Base-by-base conservation (phyloP, 169 alveolate genomes). In the Plasmodium malariae region DNA sequence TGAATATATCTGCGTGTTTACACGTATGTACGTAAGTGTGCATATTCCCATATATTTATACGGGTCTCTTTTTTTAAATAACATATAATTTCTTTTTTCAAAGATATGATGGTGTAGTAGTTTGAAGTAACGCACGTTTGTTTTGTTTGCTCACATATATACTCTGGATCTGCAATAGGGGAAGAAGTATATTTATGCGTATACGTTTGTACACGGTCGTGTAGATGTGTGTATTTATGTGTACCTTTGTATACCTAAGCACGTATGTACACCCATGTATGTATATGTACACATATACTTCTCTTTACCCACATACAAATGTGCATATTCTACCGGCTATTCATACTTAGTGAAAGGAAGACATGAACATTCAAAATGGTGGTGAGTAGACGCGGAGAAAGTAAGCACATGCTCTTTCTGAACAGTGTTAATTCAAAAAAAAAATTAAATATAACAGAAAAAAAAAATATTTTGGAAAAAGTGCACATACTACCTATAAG, bases 401-500 rank as follows among this genome's bases (percentile, higher is more conserved):
- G 76, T 55, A 78, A 62, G 28, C 65, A 78, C 26, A 62, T 78
- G 68, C 67, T 62, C 19, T 78, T 62, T 57, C 32, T 62, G 2
- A 62, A 17, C 37, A 48, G 30, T 24, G 21, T 63, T 12, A 78
- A 78, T 78, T 32, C 76, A 17, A 62, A 63, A 37, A 63, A 19
- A 78, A 78, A 78, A 63, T 65, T 62, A 49, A 49, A 43, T 63
- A 62, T 60, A 14, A 49, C 45, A 49, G 85, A 71, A 65, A 63
- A 78, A 78, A 62, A 62, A 26, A n/a, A 40, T 14, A 36, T 62
- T 40, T 57, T 78, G 30, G 89, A 78, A 49, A 78, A 78, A 17
- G 80, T 78, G 9, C 89, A 78, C 37, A 78, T 78, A 62, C 17
- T 78, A 34, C 89, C 89, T 12, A 78, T 78, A 62, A 63, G 63